phyloP scores from a whole-genome alignment of 768 basidiomycete genomes.

The Mycena rebaudengoi region DNA sequence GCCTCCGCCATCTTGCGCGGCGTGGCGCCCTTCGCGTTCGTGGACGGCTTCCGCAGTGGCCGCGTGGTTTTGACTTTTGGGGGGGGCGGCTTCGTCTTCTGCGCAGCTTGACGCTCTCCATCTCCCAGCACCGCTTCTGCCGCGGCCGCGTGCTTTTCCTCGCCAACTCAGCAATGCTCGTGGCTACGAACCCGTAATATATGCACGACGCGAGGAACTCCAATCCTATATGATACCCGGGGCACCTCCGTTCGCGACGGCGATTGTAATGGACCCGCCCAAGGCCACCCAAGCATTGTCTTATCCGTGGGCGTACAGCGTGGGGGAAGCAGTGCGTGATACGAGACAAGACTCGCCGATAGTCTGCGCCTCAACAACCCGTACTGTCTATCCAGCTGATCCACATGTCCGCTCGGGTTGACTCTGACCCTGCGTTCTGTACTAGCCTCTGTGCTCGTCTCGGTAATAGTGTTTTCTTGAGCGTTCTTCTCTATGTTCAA shows the following conservation, averaged over 20 bases:
- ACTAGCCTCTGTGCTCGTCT: slow-evolving; percentile 1
- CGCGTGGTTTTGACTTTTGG: too few species aligned
- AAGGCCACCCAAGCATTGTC: slow-evolving; percentile 24
- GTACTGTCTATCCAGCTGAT: slow-evolving; percentile 23
- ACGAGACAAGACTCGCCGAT: slow-evolving; percentile 13
- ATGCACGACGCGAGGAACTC: slow-evolving; percentile 23
- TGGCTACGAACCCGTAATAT: slow-evolving; percentile 24
- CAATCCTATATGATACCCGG: slow-evolving; percentile 25
- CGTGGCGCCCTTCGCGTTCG: too few species aligned
- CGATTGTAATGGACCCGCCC: slow-evolving; percentile 22
- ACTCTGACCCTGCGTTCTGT: neutral
- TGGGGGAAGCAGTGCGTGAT: neutral
- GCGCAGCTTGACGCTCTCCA: too few species aligned
- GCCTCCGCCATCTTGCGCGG: too few species aligned
- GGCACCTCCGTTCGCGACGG: slow-evolving; percentile 20
- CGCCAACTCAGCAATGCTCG: slow-evolving; percentile 26
- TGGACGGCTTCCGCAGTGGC: too few species aligned
- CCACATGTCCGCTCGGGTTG: slow-evolving; percentile 24
- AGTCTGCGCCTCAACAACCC: slow-evolving; percentile 22
- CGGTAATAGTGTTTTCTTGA: neutral
- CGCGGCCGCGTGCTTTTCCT: too few species aligned
- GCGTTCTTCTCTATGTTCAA: slow-evolving; percentile 8
- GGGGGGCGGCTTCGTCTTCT: too few species aligned
- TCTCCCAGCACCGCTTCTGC: too few species aligned
- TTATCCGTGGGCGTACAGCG: neutral